Percentiles rank a stretch among this genome's conserved stretches.
Evolutionary conservation across 2,329 filamentous ascomycete genomes (phyloP).

Genomic region (Microcyclosporella mali): DNA sequence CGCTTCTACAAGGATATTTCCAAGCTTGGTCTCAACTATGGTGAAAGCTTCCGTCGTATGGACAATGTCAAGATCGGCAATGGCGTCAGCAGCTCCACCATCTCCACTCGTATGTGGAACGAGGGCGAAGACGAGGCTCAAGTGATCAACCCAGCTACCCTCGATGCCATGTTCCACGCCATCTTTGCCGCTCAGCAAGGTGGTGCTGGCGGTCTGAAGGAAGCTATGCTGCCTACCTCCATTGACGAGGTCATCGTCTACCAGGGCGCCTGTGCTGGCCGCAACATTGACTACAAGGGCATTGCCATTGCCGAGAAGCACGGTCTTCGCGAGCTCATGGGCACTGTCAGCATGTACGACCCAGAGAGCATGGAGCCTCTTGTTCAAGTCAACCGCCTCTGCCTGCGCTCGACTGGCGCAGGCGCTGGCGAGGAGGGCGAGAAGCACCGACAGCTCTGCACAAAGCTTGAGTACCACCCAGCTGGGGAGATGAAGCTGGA

Average conservation of each 20-base stretch:
- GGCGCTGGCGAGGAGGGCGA: too few relatives aligned
- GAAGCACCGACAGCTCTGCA: too few relatives aligned
- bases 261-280: too few relatives aligned
- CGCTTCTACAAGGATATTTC: constrained; percentile 8
- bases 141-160: constrained; percentile 52
- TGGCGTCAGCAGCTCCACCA: background rate
- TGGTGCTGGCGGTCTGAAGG: constrained; percentile 4
- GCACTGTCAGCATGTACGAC: too few relatives aligned
- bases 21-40: constrained; percentile 13
- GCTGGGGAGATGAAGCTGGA: too few relatives aligned
- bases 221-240: constrained; percentile 11
- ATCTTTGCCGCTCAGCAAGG: background rate
- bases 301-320: too few relatives aligned
- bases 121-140: constrained; percentile 43
- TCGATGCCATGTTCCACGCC: constrained; percentile 23
- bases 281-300: too few relatives aligned
- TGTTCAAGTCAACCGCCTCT: too few relatives aligned
- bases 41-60: constrained; percentile 13
- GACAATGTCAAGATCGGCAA: background rate
- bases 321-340: too few relatives aligned
- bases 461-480: too few relatives aligned
- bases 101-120: background rate
- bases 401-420: too few relatives aligned
- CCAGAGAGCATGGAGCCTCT: too few relatives aligned
- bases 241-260: constrained; percentile 4